Evolutionary conservation across 2,329 filamentous ascomycete genomes (phyloP), one percentile per base, ranked within the genome.

Genomic region (Verticillium nonalfalfae): DNA sequence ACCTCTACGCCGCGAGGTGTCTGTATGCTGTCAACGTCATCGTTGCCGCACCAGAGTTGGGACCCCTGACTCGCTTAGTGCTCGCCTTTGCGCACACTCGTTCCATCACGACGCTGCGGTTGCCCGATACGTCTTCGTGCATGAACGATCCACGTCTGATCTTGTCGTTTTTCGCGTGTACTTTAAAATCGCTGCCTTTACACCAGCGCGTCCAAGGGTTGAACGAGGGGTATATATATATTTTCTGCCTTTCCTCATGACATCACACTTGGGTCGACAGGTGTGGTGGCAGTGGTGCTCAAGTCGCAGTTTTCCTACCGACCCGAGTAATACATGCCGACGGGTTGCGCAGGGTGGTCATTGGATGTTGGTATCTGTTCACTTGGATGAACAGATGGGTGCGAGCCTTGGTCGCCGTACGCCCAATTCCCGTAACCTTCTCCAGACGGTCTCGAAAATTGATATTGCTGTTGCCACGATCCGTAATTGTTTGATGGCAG

Each of bases 401-500:
- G 38, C 4, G 39, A 34, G 3, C 26, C 14, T 3, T 57, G 55
- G 15, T 72, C 70, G 6, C 70, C 70, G 57, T 76, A 75, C 50
- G 66, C 68, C 75, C 76, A 79, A n/a, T 68, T 71, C 13, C 40
- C 40, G 7, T 50, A 50, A 13, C 70, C 62, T 3, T 75, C 78
- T 34, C 64, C 62, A n/a, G 70, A 67, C 65, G 57, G 57, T 15
- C 57, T 79, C 33, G 72, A 60, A 64, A 79, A 80, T n/a, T 75
- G 67, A 58, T 79, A 79, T 34, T 75, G 71, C 56, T 79, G 77
- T 38, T 77, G 76, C 81, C 81, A 83, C 18, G 73, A 63, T 11
- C 74, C 71, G 62, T 80, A 81, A 39, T 67, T 71, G 7, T 26
- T 26, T 26, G 75, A 63, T 14, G 76, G 66, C 3, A 76, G 72